Conservation (phyloP, 2,329 filamentous ascomycete species). For the Aspergillus pseudonomiae region DNA sequence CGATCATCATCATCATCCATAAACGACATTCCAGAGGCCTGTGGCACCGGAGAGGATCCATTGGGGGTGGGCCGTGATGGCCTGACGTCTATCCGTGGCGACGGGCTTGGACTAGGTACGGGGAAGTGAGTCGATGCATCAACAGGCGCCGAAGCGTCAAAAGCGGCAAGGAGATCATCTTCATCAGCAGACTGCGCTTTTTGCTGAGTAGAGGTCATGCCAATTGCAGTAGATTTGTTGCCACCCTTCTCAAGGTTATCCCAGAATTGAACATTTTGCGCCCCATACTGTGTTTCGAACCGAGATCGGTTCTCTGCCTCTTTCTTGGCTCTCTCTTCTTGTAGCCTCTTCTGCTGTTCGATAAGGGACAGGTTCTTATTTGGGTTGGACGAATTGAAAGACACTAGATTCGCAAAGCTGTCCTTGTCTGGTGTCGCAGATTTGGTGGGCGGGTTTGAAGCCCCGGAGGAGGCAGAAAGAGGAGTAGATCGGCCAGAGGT, state of each 20-base stretch:
- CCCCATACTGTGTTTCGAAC: conserved; percentile 77
- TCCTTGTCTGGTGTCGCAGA: conserved; percentile 47
- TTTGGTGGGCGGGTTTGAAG: conserved; percentile 43
- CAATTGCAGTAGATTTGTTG: conserved; percentile 47
- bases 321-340: conserved; percentile 75
- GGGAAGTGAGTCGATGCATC: conserved; percentile 64
- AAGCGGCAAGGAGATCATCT: conserved; percentile 64
- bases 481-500: conserved; percentile 49
- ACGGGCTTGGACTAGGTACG: conserved; percentile 41
- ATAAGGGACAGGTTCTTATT: conserved; percentile 70
- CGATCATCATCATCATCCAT: conserved; percentile 76
- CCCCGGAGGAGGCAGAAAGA: conserved; percentile 34
- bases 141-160: conserved; percentile 61
- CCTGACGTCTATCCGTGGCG: conserved; percentile 28
- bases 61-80: conserved; percentile 16
- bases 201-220: conserved; percentile 44
- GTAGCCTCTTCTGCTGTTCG: conserved; percentile 68
- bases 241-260: conserved; percentile 67
- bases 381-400: conserved; percentile 52
- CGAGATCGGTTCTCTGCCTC: conserved; percentile 73
- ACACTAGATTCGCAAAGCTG: conserved; percentile 67
- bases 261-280: conserved; percentile 69
- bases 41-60: conserved; percentile 20
- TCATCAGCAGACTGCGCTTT: conserved; percentile 55
- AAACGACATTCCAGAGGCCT: conserved; percentile 38